Evolutionary conservation across 495 filamentous ascomycete species (phyloP), one percentile per base, ranked within the genome.

Genomic region (Xylaria sp.): DNA sequence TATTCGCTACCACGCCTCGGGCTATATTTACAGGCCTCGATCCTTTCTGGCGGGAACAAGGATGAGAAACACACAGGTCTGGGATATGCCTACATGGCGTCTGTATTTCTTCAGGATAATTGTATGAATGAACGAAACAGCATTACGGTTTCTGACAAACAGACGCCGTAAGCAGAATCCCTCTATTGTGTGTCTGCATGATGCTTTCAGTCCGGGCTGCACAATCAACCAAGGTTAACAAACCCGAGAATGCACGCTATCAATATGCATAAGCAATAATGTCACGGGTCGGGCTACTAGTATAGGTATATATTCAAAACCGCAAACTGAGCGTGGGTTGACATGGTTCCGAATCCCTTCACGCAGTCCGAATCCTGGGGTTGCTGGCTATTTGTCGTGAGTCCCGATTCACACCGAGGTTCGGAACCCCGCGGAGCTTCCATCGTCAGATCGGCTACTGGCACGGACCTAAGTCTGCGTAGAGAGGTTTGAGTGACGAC

Each of bases 281-380:
- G 31, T 29, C 61, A 64, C 40, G 21, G 41, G 8, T 24, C 43
- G 31, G 35, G 37, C 11, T 21, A 21, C 40, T 61, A 35, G 50
- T 17, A 5, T 43, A 62, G 12, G n/a, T 50, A 37, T 2, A 40
- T 24, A 15, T 66, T 52, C 24, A n/a, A 29, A 50, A 66, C 31
- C 31, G 62, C 62, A 52, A 15, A 52, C 31, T n/a, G 8, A 21
- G 17, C 40, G 61, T 48, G 24, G 40, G 21, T 14, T 64, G 24
- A 44, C 61, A 66, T 52, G 43, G 62, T 44, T 31, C 44, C 31
- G 43, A 52, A 66, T 35, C 43, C 43, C 62, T 66, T 62, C 59
- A 43, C 21, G 21, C 21, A 43, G 37, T 62, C 59, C 59, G 21
- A 62, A 62, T 43, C 59, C 35, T 62, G 59, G 59, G 21, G 59